phyloP scores from a whole-genome alignment of 805 yeast species.

The Maudiozyma saulgeensis region DNA sequence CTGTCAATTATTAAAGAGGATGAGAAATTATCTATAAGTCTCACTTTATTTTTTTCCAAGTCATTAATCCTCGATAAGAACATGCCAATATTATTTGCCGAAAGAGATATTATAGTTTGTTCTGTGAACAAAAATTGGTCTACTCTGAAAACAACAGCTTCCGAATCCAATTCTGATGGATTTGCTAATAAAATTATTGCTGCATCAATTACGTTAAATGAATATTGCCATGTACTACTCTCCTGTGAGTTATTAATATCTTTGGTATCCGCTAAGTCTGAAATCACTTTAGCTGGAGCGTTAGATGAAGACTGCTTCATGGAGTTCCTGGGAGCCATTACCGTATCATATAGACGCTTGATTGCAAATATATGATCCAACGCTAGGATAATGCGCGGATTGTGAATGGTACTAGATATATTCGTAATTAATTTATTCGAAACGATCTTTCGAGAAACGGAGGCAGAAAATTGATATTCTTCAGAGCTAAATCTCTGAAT shows the following conservation, averaged over 20 bases:
- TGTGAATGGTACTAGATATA: conserved; percentile 57
- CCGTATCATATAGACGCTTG: conserved; percentile 29
- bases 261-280: background rate
- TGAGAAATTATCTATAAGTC: conserved; percentile 85
- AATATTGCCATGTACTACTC: conserved; percentile 34
- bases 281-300: background rate
- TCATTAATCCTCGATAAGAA: conserved; percentile 69
- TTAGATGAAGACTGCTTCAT: conserved; percentile 1
- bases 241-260: background rate
- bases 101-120: conserved; percentile 55
- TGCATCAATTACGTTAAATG: conserved; percentile 64
- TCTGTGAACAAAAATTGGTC: conserved; percentile 67
- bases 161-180: conserved; percentile 57
- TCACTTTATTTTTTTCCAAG: conserved; percentile 48
- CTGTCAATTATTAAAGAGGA: conserved; percentile 64
- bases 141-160: conserved; percentile 83
- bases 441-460: conserved; percentile 36
- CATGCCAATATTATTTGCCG: conserved; percentile 76
- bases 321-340: conserved; percentile 6
- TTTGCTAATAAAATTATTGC: conserved; percentile 76
- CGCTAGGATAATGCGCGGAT: conserved; percentile 74
- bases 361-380: conserved; percentile 77
- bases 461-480: conserved; percentile 62
- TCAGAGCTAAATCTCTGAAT: conserved; percentile 60
- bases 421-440: conserved; percentile 36